Evolutionary conservation across 2,329 filamentous ascomycete species (phyloP).

Genomic region (Neofusicoccum cordaticola): DNA sequence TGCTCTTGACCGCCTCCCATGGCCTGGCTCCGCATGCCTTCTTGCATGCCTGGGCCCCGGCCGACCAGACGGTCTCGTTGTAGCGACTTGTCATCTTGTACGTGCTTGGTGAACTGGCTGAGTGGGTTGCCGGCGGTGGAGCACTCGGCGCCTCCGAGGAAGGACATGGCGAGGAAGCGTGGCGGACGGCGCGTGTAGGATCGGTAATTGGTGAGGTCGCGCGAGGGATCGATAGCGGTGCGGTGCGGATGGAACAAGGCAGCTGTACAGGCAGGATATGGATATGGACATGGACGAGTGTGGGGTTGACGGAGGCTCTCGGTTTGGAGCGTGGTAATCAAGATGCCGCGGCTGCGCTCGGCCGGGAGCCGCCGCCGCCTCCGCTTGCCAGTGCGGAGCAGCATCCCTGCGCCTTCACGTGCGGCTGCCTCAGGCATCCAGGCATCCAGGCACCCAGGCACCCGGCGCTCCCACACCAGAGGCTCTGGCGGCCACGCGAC

Average conservation of each 20-base stretch:
- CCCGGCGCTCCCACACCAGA: not conserved
- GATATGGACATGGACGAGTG: not conserved
- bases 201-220: not conserved
- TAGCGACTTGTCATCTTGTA: conserved; percentile 91
- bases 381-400: conserved; percentile 3
- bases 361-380: conserved; percentile 3
- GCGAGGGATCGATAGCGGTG: not conserved
- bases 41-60: conserved; percentile 66
- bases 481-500: not conserved
- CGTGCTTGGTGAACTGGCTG: conserved; percentile 95
- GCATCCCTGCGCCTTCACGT: not conserved
- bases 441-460: not conserved
- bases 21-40: conserved; percentile 72
- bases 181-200: not conserved
- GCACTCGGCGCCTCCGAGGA: conserved; percentile 93
- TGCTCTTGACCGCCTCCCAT: conserved; percentile 68
- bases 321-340: conserved; percentile 6
- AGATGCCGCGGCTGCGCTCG: conserved; percentile 10
- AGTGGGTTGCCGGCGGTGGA: conserved; percentile 94
- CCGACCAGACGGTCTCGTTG: conserved; percentile 87
- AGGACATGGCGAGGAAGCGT: conserved; percentile 71
- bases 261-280: not conserved
- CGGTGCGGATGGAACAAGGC: not conserved
- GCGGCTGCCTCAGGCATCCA: not conserved
- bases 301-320: not conserved